Percentiles rank a stretch among this genome's conserved stretches.
These are phyloP conservation scores for Trametopsis cervina DNA, from an alignment of 768 basidiomycete genomes.

Conservation along the genomic window DNA sequence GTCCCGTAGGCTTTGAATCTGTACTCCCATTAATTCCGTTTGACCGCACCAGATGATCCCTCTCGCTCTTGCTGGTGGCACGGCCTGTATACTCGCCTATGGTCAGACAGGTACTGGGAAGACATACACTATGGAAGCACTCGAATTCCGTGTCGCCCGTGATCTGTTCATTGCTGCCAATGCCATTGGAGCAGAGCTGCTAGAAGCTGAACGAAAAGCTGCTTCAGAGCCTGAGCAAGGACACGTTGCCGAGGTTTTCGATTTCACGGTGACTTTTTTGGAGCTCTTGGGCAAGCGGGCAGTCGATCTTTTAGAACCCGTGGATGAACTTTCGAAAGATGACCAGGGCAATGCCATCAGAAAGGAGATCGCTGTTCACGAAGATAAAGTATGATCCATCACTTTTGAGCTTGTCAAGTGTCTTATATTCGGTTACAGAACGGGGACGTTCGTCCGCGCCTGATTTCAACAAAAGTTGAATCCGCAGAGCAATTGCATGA, in stretches of 20 bases:
- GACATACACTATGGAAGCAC: conserved; percentile 29
- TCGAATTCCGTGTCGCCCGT: conserved; percentile 28
- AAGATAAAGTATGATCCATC: conserved; percentile 24
- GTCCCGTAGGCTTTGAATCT: too few relatives aligned
- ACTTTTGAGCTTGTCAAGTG: too few relatives aligned
- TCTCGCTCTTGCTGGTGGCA: conserved; percentile 25
- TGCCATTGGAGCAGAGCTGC: conserved; percentile 16
- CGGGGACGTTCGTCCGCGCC: conserved; percentile 24
- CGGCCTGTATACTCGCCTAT: conserved; percentile 28
- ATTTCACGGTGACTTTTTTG: conserved; percentile 28
- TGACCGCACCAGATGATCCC: conserved; percentile 20
- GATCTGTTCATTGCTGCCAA: conserved; percentile 25
- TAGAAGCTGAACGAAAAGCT: conserved; percentile 11
- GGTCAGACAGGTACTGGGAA: conserved; percentile 29
- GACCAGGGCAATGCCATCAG: conserved; percentile 21
- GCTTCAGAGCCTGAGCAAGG: not conserved
- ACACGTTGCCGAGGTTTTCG: conserved; percentile 18
- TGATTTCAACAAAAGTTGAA: conserved; percentile 19
- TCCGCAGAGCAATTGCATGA: conserved; percentile 26
- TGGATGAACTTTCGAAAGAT: conserved; percentile 21
- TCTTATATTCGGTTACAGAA: not conserved
- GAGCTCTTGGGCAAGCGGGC: conserved; percentile 28
- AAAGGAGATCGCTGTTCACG: conserved; percentile 24
- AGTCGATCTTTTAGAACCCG: conserved; percentile 21
- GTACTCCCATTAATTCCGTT: too few relatives aligned